These are phyloP conservation scores for Penicillium sp. DNA, from an alignment of 2,329 filamentous ascomycete genomes.

Conservation along the genomic window DNA sequence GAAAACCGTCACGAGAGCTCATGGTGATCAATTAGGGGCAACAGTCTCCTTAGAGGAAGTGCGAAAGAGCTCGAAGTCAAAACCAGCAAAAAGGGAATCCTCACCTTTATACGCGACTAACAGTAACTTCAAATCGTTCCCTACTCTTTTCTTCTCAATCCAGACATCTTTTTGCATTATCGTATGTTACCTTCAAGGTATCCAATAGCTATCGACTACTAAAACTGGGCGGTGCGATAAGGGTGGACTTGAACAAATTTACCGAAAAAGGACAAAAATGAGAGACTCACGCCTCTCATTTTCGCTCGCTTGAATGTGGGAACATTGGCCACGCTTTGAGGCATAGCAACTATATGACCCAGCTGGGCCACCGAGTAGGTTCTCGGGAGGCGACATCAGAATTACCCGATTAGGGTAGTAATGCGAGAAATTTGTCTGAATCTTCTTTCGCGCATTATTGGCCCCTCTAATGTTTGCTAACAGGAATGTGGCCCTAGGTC, in stretches of 20 bases:
- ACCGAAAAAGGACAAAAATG: constrained; percentile 14
- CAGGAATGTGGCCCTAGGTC: too few species aligned
- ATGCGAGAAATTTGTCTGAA: constrained; percentile 3
- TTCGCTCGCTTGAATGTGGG: background rate
- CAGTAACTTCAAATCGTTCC: background rate
- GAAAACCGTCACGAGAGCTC: constrained; percentile 36
- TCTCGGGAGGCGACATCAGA: background rate
- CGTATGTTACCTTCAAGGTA: background rate
- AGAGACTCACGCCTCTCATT: constrained; percentile 3
- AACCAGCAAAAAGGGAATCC: background rate
- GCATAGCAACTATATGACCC: background rate
- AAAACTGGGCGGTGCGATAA: background rate
- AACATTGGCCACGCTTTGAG: background rate
- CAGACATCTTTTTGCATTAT: background rate
- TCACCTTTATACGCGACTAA: background rate
- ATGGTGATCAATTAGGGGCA: constrained; percentile 15
- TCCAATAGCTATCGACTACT: background rate
- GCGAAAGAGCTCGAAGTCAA: background rate
- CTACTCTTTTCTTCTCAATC: background rate
- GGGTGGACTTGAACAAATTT: background rate
- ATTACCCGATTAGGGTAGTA: constrained; percentile 8
- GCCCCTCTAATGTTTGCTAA: background rate
- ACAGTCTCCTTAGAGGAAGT: background rate
- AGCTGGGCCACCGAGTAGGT: background rate
- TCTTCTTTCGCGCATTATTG: background rate